These are phyloP conservation scores for Boletellus deceptivus DNA, from an alignment of 1,284 basidiomycete species.

Conservation along the genomic window DNA sequence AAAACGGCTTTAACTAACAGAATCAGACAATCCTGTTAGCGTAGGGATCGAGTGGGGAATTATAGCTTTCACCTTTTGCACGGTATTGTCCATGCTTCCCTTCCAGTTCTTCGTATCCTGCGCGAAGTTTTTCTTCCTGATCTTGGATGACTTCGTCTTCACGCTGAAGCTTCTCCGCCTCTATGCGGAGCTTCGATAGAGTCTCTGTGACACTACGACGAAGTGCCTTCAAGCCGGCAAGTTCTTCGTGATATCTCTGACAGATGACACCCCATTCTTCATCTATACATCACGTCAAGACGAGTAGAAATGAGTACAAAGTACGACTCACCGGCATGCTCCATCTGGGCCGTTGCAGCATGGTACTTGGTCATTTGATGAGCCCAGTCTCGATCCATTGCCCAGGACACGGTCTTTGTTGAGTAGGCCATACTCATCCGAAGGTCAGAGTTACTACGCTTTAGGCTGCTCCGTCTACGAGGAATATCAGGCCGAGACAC, in stretches of 20 bases:
- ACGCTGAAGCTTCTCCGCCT: constrained; percentile 55
- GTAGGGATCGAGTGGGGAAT: background rate
- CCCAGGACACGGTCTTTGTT: constrained; percentile 71
- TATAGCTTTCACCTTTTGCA: constrained; percentile 47
- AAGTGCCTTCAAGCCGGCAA: constrained; percentile 53
- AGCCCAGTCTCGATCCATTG: constrained; percentile 59
- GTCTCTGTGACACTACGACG: constrained; percentile 54
- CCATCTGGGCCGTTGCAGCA: constrained; percentile 50
- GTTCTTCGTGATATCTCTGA: constrained; percentile 55
- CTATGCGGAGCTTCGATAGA: constrained; percentile 50
- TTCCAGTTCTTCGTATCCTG: constrained; percentile 54
- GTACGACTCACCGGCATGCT: constrained; percentile 49
- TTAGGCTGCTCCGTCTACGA: constrained; percentile 61
- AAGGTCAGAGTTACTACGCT: constrained; percentile 44
- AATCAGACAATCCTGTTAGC: constrained; percentile 13
- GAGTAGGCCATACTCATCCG: constrained; percentile 52
- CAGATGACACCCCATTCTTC: constrained; percentile 57
- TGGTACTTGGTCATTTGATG: constrained; percentile 56
- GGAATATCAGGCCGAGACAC: constrained; percentile 22
- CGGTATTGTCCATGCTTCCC: constrained; percentile 55
- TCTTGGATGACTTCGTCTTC: constrained; percentile 53
- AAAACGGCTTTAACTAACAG: constrained; percentile 54
- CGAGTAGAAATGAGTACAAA: background rate
- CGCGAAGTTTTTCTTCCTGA: constrained; percentile 52
- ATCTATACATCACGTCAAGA: constrained; percentile 32